A percentile compares a stretch with the other conserved stretches of the same genome.
phyloP scores from a whole-genome alignment of 345 rosid species.

The Nephelium lappaceum region DNA sequence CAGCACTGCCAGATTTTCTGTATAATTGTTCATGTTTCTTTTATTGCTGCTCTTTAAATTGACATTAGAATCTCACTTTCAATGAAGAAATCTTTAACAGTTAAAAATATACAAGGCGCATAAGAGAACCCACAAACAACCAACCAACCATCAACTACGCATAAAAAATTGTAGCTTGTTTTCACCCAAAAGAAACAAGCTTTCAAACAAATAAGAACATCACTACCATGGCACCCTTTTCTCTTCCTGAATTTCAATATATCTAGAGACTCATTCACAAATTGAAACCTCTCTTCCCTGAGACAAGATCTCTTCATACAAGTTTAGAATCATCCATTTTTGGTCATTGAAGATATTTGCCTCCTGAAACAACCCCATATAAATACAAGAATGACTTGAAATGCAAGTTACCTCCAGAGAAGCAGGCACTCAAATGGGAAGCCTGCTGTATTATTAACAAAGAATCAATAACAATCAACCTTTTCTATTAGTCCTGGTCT shows the following conservation, averaged over 20 bases:
- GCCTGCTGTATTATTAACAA: slow-evolving; percentile 60
- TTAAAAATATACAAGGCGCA: slow-evolving; percentile 41
- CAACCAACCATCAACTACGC: slow-evolving; percentile 29
- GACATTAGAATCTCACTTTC: slow-evolving; percentile 21
- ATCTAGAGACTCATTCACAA: neutral
- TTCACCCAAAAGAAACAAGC: slow-evolving; percentile 20
- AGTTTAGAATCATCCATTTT: slow-evolving; percentile 1
- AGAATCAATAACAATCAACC: slow-evolving; percentile 52
- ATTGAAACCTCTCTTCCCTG: slow-evolving; percentile 2
- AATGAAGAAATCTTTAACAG: slow-evolving; percentile 30
- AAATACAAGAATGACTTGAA: slow-evolving; percentile 11
- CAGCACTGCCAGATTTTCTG: neutral
- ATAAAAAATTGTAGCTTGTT: slow-evolving; percentile 36
- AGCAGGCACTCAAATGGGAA: slow-evolving; percentile 44
- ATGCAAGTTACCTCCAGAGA: slow-evolving; percentile 18
- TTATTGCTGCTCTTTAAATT: slow-evolving; percentile 18
- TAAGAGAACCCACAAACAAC: slow-evolving; percentile 17
- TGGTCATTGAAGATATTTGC: slow-evolving; percentile 9
- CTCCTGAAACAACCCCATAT: neutral
- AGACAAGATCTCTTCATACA: slow-evolving; percentile 21
- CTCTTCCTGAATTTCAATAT: slow-evolving; percentile 8
- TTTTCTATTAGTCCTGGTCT: slow-evolving; percentile 38
- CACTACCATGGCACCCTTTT: slow-evolving; percentile 7
- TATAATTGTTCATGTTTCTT: slow-evolving; percentile 18
- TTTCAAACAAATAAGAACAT: slow-evolving; percentile 23